A percentile compares a stretch with the other conserved stretches of the same genome.
phyloP scores from a whole-genome alignment of 495 filamentous ascomycete species.

The Penicillium diatomitis region DNA sequence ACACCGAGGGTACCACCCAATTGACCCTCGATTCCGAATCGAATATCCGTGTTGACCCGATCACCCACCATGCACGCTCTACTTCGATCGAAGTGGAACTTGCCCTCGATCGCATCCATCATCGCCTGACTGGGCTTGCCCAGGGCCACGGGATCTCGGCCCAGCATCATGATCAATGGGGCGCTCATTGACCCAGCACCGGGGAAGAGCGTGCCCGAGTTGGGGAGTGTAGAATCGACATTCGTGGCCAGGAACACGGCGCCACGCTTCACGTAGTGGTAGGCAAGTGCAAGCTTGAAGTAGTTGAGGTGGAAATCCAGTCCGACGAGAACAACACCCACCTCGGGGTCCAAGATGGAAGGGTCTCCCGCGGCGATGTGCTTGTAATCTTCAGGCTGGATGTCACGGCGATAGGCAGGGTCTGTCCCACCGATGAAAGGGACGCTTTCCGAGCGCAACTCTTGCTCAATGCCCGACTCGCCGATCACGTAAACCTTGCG shows the following conservation, averaged over 20 bases:
- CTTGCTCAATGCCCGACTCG: conserved; percentile 83
- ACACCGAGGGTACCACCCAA: conserved; percentile 88
- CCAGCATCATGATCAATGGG: conserved; percentile 67
- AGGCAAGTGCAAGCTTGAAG: conserved; percentile 74
- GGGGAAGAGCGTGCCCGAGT: conserved; percentile 71
- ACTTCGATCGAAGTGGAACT: conserved; percentile 76
- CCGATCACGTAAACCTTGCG: conserved; percentile 93
- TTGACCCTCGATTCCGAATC: conserved; percentile 84
- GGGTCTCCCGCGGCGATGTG: conserved; percentile 58
- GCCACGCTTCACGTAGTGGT: conserved; percentile 72
- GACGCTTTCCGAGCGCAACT: conserved; percentile 68
- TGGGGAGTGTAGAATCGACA: conserved; percentile 77
- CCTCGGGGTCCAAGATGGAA: conserved; percentile 69
- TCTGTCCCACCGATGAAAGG: conserved; percentile 86
- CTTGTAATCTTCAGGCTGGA: conserved; percentile 70
- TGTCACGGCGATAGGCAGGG: conserved; percentile 61
- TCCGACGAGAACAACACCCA: conserved; percentile 81
- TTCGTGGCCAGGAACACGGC: conserved; percentile 95
- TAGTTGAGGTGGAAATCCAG: conserved; percentile 93
- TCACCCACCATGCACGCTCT: conserved; percentile 96
- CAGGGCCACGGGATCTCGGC: conserved; percentile 59
- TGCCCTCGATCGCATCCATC: conserved; percentile 98
- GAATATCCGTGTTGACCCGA: conserved; percentile 88
- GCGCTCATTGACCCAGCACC: conserved; percentile 79
- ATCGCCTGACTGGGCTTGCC: conserved; percentile 97